phyloP scores from a whole-genome alignment of 1,139 yeast genomes.

The Debaryomycetaceae sp. region DNA sequence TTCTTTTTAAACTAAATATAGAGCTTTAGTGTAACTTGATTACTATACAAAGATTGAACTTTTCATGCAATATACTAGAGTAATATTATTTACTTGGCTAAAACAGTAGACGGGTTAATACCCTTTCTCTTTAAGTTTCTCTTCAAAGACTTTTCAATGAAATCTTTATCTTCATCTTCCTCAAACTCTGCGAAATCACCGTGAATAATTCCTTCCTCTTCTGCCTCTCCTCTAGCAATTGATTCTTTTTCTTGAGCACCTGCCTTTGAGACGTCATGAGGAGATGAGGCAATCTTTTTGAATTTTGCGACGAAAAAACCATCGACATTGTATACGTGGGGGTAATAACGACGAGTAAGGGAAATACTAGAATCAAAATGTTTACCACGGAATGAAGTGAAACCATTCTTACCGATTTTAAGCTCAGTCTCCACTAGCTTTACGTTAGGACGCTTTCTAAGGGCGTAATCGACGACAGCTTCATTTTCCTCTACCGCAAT shows the following conservation, averaged over 20 bases:
- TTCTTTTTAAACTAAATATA: slow-evolving; percentile 4
- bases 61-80: neutral
- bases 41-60: slow-evolving; percentile 1
- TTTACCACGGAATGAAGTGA: slow-evolving; percentile 90
- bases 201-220: slow-evolving; percentile 76
- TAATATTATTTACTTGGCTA: slow-evolving; percentile 8
- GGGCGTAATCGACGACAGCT: slow-evolving; percentile 96
- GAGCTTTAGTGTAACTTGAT: neutral
- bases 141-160: slow-evolving; percentile 73
- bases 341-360: slow-evolving; percentile 92
- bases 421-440: slow-evolving; percentile 92
- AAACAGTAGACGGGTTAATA: slow-evolving; percentile 55
- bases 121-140: slow-evolving; percentile 77
- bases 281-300: slow-evolving; percentile 84
- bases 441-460: slow-evolving; percentile 94
- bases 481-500: slow-evolving; percentile 98
- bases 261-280: slow-evolving; percentile 79
- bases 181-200: slow-evolving; percentile 85
- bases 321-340: slow-evolving; percentile 97
- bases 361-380: slow-evolving; percentile 74
- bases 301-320: slow-evolving; percentile 98
- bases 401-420: slow-evolving; percentile 93
- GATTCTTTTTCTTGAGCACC: slow-evolving; percentile 87
- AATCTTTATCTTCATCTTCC: slow-evolving; percentile 67
- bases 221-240: slow-evolving; percentile 73